Evolutionary conservation across 2,329 filamentous ascomycete species (phyloP), one percentile per base, ranked within the genome.

Genomic region (Fusarium tjaetaba): DNA sequence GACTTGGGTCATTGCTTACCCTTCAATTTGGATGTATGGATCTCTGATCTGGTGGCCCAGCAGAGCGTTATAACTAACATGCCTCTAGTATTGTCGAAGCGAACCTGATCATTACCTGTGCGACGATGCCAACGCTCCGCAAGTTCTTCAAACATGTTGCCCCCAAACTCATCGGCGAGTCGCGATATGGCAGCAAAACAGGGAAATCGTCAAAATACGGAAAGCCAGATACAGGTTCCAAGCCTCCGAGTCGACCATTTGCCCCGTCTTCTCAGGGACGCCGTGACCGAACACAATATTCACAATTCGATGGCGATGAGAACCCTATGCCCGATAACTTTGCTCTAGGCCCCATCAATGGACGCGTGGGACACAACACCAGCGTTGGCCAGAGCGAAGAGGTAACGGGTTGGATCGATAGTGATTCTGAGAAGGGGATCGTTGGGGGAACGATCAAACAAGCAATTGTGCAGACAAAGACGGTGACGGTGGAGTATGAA

Each of bases 91-190:
- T 77, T 43, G 73, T 84, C 41, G 83, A 85, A 65, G 74, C 78
- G 2, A 85, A 85, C 43, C 77, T 85, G 1, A 80, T 84, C 57
- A 78, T 85, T 34, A 81, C 84, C 18, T 85, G 83, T 72, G 82
- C 81, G 26, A 82, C 82, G 28, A 79, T 84, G 39, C 82, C 83
- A 0, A 84, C 83, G 2, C 68, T 85, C 2, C 80, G 81, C 32
- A 82, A 82, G 24, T 85, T 85, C 78, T 78, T 84, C 65, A 77
- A 77, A 5, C 81, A 83, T 59, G 75, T 84, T 16, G 79, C 82
- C 0, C 82, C 82, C 4, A 78, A 71, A 10, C 58, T 82, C 30
- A 76, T 83, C 24, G 78, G 79, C 32, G 73, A 76, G 52, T 77
- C 75, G 51, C 59, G 62, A 30, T 77, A 77, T 14, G 75, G 75